These are phyloP conservation scores for Pharnaceum exiguum DNA, from an alignment of 148 eudicot species.

Conservation along the genomic window DNA sequence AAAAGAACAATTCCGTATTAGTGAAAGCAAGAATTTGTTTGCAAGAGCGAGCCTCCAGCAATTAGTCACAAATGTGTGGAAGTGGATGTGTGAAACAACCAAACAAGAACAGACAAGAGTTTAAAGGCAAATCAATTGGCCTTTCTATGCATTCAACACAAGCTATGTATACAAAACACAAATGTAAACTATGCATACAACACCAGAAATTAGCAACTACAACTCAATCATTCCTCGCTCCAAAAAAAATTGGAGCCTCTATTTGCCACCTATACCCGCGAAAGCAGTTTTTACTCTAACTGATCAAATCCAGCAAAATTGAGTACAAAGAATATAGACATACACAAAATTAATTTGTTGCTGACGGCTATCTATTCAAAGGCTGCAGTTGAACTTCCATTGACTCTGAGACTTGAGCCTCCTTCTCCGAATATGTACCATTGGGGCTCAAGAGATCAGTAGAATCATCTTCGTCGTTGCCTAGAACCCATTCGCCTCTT, in stretches of 20 bases:
- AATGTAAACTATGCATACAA: conserved; percentile 14
- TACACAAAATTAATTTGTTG: conserved; percentile 11
- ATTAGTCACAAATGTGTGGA: too few species aligned
- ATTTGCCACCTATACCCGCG: conserved; percentile 5
- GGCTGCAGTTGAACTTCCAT: conserved; percentile 94
- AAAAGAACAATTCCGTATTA: too few species aligned
- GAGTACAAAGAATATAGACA: conserved; percentile 17
- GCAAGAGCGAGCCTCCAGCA: too few species aligned
- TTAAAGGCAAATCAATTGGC: neutral
- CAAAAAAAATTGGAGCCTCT: conserved; percentile 12
- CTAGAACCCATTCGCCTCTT: conserved; percentile 77
- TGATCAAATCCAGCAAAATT: conserved; percentile 8
- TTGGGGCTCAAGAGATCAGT: conserved; percentile 57
- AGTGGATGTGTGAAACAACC: too few species aligned
- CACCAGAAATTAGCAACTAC: neutral
- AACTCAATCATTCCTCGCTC: neutral
- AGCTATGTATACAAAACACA: conserved; percentile 10
- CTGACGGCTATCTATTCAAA: conserved; percentile 36
- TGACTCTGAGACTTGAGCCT: conserved; percentile 40
- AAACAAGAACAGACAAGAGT: too few species aligned
- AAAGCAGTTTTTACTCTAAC: neutral
- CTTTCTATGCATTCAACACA: conserved; percentile 10
- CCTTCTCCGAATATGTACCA: conserved; percentile 39
- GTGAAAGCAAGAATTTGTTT: too few species aligned
- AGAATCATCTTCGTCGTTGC: conserved; percentile 78